Base-by-base conservation (phyloP, 2,329 filamentous ascomycete genomes). In the Claviceps capensis region DNA sequence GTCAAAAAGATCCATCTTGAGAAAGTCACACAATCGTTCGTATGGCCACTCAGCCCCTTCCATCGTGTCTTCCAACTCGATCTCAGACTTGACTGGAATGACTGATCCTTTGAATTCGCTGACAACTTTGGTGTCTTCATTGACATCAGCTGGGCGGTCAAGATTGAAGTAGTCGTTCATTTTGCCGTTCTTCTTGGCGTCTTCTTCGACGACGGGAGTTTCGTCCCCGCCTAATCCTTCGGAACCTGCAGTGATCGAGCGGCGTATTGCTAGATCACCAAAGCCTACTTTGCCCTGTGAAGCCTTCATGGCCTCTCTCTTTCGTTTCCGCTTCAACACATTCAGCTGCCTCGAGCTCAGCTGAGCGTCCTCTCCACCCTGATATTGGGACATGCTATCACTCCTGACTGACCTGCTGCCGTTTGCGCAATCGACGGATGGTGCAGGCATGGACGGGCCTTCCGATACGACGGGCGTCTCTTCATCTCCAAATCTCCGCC, bases 341-440 rank as follows among this genome's bases (percentile, higher is more conserved):
- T 98, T 98, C 19, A 96, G 79, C 62, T 98, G 93, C 43, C 93
- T 82, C 55, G 93, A 91, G 70, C 93, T 97, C 49, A 98, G 74
- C 2, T 82, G 82, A 4, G 78, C 69, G 61, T 88, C 86, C 56
- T 88, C 86, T 2, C 73, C 59, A 44, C 69, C 60, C 52, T 71
- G 72, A 22, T 63, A 63, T 26, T 73, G 67, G 30, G 65, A 50
- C n/a, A 66, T 55, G 51, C 66, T 66, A 23, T 74, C 72, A 44
- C 59, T 59, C n/a, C 62, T 63, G 14, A 48, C 50, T n/a, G 62
- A 53, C 14, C 63, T 63, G 37, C 65, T 63, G 14, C 66, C 64
- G 40, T 68, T 66, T 38, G 57, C 57, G 5, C 65, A 59, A 40
- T 78, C 76, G 50, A 73, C 67, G 1, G 72, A 70, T 0, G 72